Conservation (phyloP, 768 basidiomycete species). For the Auriculariales sp. region DNA sequence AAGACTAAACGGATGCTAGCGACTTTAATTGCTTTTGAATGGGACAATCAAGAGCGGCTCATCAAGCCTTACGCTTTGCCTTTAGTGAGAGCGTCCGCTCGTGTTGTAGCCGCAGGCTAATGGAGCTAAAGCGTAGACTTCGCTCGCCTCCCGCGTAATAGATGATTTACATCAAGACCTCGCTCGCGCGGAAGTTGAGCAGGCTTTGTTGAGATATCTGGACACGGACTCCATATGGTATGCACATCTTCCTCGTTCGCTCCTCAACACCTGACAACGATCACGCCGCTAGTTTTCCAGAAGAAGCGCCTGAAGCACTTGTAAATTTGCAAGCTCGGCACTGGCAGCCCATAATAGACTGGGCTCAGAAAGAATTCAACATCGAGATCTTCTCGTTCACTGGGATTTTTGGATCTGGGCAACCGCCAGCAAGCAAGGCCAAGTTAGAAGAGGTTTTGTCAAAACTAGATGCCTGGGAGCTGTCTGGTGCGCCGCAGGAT, state of each 20-base stretch:
- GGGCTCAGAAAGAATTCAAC: constrained; percentile 54
- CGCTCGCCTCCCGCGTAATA: constrained; percentile 76
- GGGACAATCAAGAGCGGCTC: constrained; percentile 82
- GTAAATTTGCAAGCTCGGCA: constrained; percentile 64
- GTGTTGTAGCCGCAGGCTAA: not conserved
- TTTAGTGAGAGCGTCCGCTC: constrained; percentile 39
- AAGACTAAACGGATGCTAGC: constrained; percentile 56
- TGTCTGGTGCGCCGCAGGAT: constrained; percentile 54
- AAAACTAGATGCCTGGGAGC: constrained; percentile 65
- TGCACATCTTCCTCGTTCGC: constrained; percentile 7
- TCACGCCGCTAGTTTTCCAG: constrained; percentile 50
- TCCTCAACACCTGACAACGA: constrained; percentile 1
- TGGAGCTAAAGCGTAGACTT: constrained; percentile 52
- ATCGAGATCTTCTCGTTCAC: constrained; percentile 55
- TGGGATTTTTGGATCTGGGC: constrained; percentile 55
- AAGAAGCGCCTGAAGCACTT: constrained; percentile 59
- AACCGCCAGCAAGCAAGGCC: constrained; percentile 52
- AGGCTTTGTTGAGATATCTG: constrained; percentile 64
- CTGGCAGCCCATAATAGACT: constrained; percentile 80
- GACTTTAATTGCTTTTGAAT: constrained; percentile 82
- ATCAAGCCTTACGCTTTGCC: constrained; percentile 86
- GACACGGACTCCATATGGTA: constrained; percentile 93
- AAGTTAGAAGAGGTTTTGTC: constrained; percentile 44
- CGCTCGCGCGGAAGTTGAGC: constrained; percentile 46
- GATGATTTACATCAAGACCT: constrained; percentile 52